These are phyloP conservation scores for Cyathus striatus DNA, from an alignment of 768 basidiomycete species.

Conservation along the genomic window DNA sequence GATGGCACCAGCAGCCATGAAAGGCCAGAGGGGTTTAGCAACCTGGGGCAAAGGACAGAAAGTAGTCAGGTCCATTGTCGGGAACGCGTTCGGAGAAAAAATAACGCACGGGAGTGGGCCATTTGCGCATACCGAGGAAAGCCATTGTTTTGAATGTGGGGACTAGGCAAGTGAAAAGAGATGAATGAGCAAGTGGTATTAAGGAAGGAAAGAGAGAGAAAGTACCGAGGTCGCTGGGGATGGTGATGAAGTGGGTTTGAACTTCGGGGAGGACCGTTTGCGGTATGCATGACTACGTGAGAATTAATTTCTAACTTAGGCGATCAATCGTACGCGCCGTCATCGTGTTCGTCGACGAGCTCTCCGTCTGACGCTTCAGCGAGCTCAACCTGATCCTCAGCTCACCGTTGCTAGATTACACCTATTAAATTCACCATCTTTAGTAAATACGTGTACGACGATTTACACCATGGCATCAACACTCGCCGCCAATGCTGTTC, in stretches of 20 bases:
- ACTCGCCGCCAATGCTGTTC: too few relatives aligned
- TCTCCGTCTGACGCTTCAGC: too few relatives aligned
- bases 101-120: conserved; percentile 67
- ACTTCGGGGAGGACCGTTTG: conserved; percentile 40
- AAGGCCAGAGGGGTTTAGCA: conserved; percentile 73
- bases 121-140: conserved; percentile 78
- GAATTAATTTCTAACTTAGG: too few relatives aligned
- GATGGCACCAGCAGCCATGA: conserved; percentile 60
- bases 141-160: conserved; percentile 41
- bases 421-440: too few relatives aligned
- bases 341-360: background rate
- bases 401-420: too few relatives aligned
- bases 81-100: conserved; percentile 8
- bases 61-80: background rate
- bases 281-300: too few relatives aligned
- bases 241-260: too few relatives aligned
- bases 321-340: too few relatives aligned
- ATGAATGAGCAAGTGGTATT: background rate
- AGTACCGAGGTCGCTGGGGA: conserved; percentile 15
- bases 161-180: background rate
- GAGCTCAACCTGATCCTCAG: too few relatives aligned
- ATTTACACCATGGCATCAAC: too few relatives aligned
- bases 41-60: conserved; percentile 37
- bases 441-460: background rate
- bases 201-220: conserved; percentile 5